Base-by-base conservation (phyloP, 2,329 filamentous ascomycete species). In the Colletotrichum sp. region DNA sequence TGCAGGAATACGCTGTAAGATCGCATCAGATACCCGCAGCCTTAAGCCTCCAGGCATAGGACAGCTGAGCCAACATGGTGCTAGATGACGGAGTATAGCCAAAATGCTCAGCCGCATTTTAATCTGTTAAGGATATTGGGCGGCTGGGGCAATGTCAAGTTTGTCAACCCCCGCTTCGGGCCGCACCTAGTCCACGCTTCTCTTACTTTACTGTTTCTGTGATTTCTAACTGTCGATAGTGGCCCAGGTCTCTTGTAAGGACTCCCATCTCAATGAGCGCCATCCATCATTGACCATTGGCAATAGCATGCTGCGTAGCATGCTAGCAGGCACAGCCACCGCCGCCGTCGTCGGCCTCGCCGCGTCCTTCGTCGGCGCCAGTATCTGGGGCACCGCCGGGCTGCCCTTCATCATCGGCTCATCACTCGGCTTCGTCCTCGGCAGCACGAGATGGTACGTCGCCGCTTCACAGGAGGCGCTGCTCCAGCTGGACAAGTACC, bases 291-390 rank as follows among this genome's bases (percentile, higher is more conserved):
- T 52, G 18, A 18, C 16, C 8, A 32, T 10, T 2, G 4, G 9
- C n/a, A 59, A 30, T 15, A 79, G 79, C 26, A 80, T 80, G 79
- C 76, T 80, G 8, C 79, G 78, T n/a, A 79, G 79, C 65, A 77
- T 80, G 74, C n/a, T 80, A 2, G 75, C 79, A 16, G 79, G 79
- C 9, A 80, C 76, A 16, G 78, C 77, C 1, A 71, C 77, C 1
- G 79, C 79, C 15, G 72, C 77, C 5, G 71, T 78, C 16, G 28
- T 77, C 4, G 79, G 79, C 15, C 71, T 79, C 21, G 57, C 76
- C 3, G 68, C 74, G 18, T 69, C 74, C 3, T 67, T 79, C 44
- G 67, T 76, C 26, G 75, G 77, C 7, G 79, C 78, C 68, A 60
- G 72, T 5, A 74, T 80, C 32, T 80, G 78, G 77, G 79, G 79